Percentiles rank a stretch among this genome's conserved stretches.
Evolutionary conservation across 176 grass and related monocot genomes (phyloP).

Genomic region (Oryza brachyantha): DNA sequence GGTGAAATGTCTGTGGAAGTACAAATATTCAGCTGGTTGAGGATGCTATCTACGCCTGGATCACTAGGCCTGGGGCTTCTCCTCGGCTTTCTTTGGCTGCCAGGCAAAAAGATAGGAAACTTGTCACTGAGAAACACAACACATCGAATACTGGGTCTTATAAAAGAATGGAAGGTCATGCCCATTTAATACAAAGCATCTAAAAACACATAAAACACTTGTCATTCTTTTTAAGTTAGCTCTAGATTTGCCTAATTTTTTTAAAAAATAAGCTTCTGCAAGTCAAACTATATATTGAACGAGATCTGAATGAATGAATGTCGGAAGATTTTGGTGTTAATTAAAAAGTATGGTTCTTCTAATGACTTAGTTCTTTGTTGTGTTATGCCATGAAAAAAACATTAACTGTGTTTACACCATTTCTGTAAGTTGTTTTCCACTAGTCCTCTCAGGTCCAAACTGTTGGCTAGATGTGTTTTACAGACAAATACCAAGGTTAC

Average conservation of each 20-base stretch:
- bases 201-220: background rate
- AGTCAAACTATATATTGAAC: background rate
- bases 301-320: background rate
- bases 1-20: background rate
- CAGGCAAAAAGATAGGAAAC: background rate
- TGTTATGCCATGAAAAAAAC: no score
- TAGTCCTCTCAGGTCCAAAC: no score
- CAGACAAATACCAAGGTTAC: no score
- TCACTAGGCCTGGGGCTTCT: slow-evolving; percentile 59
- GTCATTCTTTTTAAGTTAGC: no score
- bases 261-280: no score
- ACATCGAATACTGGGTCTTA: background rate
- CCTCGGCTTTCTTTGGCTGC: slow-evolving; percentile 89
- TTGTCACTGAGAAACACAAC: background rate
- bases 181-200: background rate
- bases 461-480: no score
- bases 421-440: no score
- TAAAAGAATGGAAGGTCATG: background rate
- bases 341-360: no score
- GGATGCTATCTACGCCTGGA: background rate
- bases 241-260: no score
- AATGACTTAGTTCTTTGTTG: no score
- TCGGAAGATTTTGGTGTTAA: no score
- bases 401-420: no score
- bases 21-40: background rate